These are phyloP conservation scores for Trypanosoma rangeli DNA, from an alignment of 208 protist species.

Conservation along the genomic window DNA sequence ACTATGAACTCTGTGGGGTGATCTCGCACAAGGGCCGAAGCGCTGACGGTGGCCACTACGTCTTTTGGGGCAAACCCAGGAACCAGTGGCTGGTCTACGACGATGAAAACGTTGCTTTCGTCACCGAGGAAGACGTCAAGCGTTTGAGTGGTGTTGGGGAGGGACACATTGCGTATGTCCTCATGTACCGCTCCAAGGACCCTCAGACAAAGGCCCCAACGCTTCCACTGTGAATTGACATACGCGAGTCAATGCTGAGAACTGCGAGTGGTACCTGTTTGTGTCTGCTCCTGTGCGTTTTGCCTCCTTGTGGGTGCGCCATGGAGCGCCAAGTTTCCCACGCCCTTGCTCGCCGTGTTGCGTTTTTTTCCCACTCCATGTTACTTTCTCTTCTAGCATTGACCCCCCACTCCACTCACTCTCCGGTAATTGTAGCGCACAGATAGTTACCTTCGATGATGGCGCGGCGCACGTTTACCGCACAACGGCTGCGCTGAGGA, in stretches of 20 bases:
- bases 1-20: slow-evolving; percentile 90
- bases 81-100: slow-evolving; percentile 76
- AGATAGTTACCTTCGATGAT: background rate
- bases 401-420: background rate
- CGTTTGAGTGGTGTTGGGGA: slow-evolving; percentile 76
- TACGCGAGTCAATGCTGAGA: background rate
- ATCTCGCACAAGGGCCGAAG: slow-evolving; percentile 91
- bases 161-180: slow-evolving; percentile 83
- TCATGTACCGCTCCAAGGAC: slow-evolving; percentile 74
- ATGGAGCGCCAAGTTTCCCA: too few relatives aligned
- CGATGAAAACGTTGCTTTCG: slow-evolving; percentile 64
- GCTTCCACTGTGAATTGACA: slow-evolving; percentile 38
- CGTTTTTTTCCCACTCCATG: background rate
- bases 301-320: too few relatives aligned
- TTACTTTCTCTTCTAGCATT: background rate
- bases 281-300: too few relatives aligned
- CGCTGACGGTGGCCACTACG: slow-evolving; percentile 90
- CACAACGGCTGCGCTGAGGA: background rate
- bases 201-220: slow-evolving; percentile 46
- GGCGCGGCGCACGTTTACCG: background rate
- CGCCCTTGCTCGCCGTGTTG: too few relatives aligned
- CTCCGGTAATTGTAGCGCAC: background rate
- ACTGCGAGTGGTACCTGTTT: background rate
- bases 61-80: slow-evolving; percentile 87
- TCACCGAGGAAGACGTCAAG: slow-evolving; percentile 74